These are phyloP conservation scores for Entomortierella lignicola DNA, from an alignment of 192 early-diverging fungal species.

Conservation along the genomic window DNA sequence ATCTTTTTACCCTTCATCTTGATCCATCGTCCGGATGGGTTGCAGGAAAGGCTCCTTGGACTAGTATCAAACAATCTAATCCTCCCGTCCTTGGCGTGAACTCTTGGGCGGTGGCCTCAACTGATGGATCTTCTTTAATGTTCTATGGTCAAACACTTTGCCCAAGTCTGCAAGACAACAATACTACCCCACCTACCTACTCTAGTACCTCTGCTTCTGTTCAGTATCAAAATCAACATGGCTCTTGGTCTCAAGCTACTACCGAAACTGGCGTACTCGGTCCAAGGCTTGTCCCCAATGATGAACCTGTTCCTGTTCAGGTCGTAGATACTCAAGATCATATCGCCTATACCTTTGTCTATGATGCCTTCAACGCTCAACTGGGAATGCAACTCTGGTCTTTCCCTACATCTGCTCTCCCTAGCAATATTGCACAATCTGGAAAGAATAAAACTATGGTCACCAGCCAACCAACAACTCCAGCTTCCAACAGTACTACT, in stretches of 20 bases:
- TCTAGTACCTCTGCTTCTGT: slow-evolving; percentile 15
- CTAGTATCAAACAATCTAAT: not conserved
- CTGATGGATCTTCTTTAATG: slow-evolving; percentile 25
- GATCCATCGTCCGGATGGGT: slow-evolving; percentile 33
- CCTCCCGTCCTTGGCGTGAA: slow-evolving; percentile 5
- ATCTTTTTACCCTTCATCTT: slow-evolving; percentile 35
- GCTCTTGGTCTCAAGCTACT: not conserved
- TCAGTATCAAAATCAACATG: not conserved
- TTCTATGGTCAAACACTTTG: slow-evolving; percentile 45
- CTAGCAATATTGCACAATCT: slow-evolving; percentile 7
- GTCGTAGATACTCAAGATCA: slow-evolving; percentile 14
- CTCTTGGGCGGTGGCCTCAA: slow-evolving; percentile 28
- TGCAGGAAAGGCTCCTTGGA: slow-evolving; percentile 27
- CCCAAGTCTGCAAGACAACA: slow-evolving; percentile 4
- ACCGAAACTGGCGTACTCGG: slow-evolving; percentile 10
- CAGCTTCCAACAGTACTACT: slow-evolving; percentile 20
- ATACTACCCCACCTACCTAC: slow-evolving; percentile 4
- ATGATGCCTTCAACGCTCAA: slow-evolving; percentile 36
- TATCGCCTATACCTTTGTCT: slow-evolving; percentile 30
- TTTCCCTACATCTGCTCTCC: slow-evolving; percentile 17
- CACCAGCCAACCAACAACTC: slow-evolving; percentile 12
- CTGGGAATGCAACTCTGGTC: slow-evolving; percentile 34
- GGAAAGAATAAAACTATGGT: slow-evolving; percentile 32
- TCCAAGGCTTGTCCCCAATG: slow-evolving; percentile 15
- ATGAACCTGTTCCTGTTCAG: slow-evolving; percentile 33